A percentile compares a stretch with the other conserved stretches of the same genome.
phyloP scores from a whole-genome alignment of 2,329 filamentous ascomycete genomes.

The Aspergillus sp. region DNA sequence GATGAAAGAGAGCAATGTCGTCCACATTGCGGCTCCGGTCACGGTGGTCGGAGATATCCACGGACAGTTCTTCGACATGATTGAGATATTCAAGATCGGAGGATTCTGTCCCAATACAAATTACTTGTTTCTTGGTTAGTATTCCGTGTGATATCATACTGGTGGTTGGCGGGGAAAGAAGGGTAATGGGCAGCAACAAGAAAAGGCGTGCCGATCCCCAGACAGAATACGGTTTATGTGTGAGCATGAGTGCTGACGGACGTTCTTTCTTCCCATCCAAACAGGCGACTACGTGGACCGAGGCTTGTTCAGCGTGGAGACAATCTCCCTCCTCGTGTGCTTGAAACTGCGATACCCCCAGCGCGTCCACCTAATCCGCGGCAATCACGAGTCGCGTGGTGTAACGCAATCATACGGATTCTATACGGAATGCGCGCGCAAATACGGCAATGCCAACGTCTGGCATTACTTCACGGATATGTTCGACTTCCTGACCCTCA shows the following conservation, averaged over 20 bases:
- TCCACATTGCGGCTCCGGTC: conserved; percentile 91
- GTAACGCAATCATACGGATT: conserved; percentile 99
- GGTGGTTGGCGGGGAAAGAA: not conserved
- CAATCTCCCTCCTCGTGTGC: conserved; percentile 95
- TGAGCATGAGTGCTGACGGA: conserved; percentile 8
- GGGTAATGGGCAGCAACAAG: not conserved
- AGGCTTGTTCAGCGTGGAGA: conserved; percentile 97
- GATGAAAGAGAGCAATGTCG: conserved; percentile 99
- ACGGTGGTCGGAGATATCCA: conserved; percentile 99
- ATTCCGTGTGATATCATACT: not conserved
- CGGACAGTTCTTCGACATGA: conserved; percentile 97
- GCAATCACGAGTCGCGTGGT: conserved; percentile 95
- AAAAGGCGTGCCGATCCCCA: not conserved
- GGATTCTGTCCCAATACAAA: conserved; percentile 98
- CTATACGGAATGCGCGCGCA: conserved; percentile 96
- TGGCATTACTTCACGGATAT: conserved; percentile 99
- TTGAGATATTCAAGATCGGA: conserved; percentile 98
- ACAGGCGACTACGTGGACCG: conserved; percentile 96
- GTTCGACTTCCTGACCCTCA: conserved; percentile 97
- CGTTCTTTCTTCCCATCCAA: not conserved
- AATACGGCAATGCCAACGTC: conserved; percentile 97
- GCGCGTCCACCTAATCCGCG: conserved; percentile 92
- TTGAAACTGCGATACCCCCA: conserved; percentile 95
- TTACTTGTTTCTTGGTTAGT: conserved; percentile 87
- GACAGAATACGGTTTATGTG: not conserved